Percentiles rank a stretch among this genome's conserved stretches.
Conservation (phyloP, 2,329 filamentous ascomycete genomes). For the Metarhizium anisopliae region DNA sequence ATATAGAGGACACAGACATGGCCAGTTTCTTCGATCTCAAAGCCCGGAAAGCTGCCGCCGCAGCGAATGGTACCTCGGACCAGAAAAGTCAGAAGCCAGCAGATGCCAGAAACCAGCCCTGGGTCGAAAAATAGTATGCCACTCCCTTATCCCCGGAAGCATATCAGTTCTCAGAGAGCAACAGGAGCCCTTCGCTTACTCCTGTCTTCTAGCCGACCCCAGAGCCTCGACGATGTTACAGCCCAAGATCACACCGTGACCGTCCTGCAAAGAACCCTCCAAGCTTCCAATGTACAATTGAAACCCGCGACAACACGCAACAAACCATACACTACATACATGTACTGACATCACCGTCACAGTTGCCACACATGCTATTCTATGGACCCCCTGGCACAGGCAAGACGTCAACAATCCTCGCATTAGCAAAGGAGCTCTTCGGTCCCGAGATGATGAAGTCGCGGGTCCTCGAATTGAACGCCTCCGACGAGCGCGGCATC, state of each 20-base stretch:
- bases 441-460: slow-evolving; percentile 88
- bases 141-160: not conserved
- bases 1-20: slow-evolving; percentile 41
- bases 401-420: slow-evolving; percentile 96
- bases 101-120: slow-evolving; percentile 67
- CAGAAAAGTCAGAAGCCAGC: slow-evolving; percentile 55
- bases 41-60: slow-evolving; percentile 71
- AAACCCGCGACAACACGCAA: not conserved
- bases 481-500: slow-evolving; percentile 97
- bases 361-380: slow-evolving; percentile 97
- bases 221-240: slow-evolving; percentile 86
- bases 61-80: slow-evolving; percentile 51
- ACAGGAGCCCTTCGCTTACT: not conserved
- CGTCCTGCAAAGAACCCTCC: slow-evolving; percentile 82
- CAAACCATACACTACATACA: not conserved
- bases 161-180: not conserved
- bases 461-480: slow-evolving; percentile 97
- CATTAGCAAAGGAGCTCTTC: slow-evolving; percentile 93
- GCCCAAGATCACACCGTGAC: slow-evolving; percentile 96
- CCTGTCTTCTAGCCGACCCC: slow-evolving; percentile 61
- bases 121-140: slow-evolving; percentile 96
- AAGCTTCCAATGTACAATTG: slow-evolving; percentile 72
- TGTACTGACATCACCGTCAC: slow-evolving; percentile 1
- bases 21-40: slow-evolving; percentile 94
- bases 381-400: slow-evolving; percentile 96